These are phyloP conservation scores for Phycomyces nitens DNA, from an alignment of 192 early-diverging fungal genomes.

Conservation along the genomic window DNA sequence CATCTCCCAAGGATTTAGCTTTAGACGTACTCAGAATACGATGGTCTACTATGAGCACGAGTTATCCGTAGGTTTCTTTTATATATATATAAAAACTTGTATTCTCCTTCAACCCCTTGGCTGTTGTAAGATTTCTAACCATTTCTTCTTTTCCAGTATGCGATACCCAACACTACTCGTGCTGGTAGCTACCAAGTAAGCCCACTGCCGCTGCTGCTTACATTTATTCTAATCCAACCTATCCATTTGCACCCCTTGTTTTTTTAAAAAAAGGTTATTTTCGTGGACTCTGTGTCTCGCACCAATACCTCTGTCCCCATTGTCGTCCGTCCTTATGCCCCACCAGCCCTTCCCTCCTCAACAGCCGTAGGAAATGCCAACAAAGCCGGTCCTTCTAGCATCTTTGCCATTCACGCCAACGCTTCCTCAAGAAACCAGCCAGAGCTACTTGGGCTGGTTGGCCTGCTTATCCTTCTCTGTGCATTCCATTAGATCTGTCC, in stretches of 20 bases:
- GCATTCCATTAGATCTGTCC: too few species aligned
- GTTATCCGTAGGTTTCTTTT: constrained; percentile 15
- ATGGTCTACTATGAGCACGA: constrained; percentile 18
- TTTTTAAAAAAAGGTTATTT: constrained; percentile 4
- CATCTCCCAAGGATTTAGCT: constrained; percentile 23
- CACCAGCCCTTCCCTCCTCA: not conserved
- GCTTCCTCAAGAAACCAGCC: not conserved
- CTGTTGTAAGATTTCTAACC: not conserved
- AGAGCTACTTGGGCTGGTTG: not conserved
- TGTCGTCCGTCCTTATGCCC: constrained; percentile 13
- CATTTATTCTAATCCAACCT: not conserved
- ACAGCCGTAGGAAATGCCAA: not conserved
- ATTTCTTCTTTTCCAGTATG: constrained; percentile 13
- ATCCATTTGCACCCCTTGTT: not conserved
- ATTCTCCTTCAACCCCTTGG: not conserved
- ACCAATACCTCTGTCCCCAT: constrained; percentile 23
- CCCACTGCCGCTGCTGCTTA: not conserved
- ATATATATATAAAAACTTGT: not conserved
- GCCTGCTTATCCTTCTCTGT: too few species aligned
- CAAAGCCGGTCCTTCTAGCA: constrained; percentile 9
- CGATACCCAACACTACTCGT: constrained; percentile 18
- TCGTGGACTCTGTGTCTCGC: constrained; percentile 10
- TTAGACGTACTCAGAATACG: constrained; percentile 15
- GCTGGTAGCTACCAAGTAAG: constrained; percentile 25
- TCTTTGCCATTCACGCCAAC: not conserved